Conservation (phyloP, 1,284 basidiomycete genomes). For the Puccinia horiana region DNA sequence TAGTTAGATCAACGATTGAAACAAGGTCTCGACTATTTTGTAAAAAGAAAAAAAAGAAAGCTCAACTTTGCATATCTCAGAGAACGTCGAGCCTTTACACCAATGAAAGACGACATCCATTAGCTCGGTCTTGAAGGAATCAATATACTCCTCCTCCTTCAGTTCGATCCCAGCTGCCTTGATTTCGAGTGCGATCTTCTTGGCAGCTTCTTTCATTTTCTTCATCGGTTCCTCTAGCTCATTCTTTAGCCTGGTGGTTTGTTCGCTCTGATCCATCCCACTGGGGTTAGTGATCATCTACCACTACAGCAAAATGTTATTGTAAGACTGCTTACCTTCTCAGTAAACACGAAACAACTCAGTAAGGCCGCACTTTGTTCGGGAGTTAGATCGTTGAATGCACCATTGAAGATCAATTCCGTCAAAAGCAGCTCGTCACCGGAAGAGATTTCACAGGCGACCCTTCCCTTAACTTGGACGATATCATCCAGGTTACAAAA, state of each 20-base stretch:
- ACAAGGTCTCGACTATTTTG: too few relatives aligned
- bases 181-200: constrained; percentile 91
- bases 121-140: constrained; percentile 94
- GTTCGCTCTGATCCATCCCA: constrained; percentile 70
- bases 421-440: constrained; percentile 95
- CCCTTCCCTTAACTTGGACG: constrained; percentile 95
- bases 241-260: constrained; percentile 80
- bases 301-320: not conserved
- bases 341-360: constrained; percentile 94
- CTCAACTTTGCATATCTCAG: constrained; percentile 88
- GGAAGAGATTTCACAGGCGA: constrained; percentile 96
- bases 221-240: constrained; percentile 88
- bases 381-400: constrained; percentile 84
- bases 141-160: constrained; percentile 91
- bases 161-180: constrained; percentile 86
- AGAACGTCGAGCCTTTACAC: constrained; percentile 95
- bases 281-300: not conserved
- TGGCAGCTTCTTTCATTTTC: constrained; percentile 90
- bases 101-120: constrained; percentile 97
- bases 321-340: constrained; percentile 70
- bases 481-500: constrained; percentile 89
- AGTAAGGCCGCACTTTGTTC: constrained; percentile 90
- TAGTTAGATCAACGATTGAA: too few relatives aligned
- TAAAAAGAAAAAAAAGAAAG: not conserved
- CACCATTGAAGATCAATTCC: constrained; percentile 95